phyloP scores from a whole-genome alignment of 306 rosid genomes.

The Prunus campanulata region DNA sequence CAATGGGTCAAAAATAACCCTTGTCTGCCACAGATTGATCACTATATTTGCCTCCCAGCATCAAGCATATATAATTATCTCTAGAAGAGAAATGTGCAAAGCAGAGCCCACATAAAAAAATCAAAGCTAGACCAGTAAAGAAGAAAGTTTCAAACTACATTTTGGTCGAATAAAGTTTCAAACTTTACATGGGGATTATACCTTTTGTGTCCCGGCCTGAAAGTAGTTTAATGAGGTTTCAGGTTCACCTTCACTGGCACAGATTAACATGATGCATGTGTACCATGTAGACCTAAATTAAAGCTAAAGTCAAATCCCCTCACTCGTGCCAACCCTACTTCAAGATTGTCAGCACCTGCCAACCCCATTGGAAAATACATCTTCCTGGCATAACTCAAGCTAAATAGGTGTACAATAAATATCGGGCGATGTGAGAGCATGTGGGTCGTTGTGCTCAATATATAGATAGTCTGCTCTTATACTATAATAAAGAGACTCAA shows the following conservation, averaged over 20 bases:
- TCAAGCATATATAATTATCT: not conserved
- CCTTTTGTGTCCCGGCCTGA: conserved; percentile 32
- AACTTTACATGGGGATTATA: conserved; percentile 32
- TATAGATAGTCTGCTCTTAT: too few relatives aligned
- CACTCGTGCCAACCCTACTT: conserved; percentile 46
- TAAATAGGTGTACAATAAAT: too few relatives aligned
- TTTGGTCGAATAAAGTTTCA: conserved; percentile 7
- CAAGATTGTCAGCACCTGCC: conserved; percentile 35
- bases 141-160: too few relatives aligned
- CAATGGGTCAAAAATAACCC: not conserved
- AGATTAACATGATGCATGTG: conserved; percentile 23
- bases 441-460: too few relatives aligned
- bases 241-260: conserved; percentile 37
- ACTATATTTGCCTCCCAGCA: not conserved
- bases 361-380: not conserved
- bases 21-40: not conserved
- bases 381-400: not conserved
- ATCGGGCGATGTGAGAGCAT: too few relatives aligned
- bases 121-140: too few relatives aligned
- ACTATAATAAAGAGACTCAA: too few relatives aligned
- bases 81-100: not conserved
- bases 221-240: conserved; percentile 20
- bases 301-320: conserved; percentile 30
- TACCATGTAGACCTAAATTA: conserved; percentile 1
- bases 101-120: not conserved